Conservation (phyloP, 2,329 filamentous ascomycete genomes). For the Diaporthe longicolla region DNA sequence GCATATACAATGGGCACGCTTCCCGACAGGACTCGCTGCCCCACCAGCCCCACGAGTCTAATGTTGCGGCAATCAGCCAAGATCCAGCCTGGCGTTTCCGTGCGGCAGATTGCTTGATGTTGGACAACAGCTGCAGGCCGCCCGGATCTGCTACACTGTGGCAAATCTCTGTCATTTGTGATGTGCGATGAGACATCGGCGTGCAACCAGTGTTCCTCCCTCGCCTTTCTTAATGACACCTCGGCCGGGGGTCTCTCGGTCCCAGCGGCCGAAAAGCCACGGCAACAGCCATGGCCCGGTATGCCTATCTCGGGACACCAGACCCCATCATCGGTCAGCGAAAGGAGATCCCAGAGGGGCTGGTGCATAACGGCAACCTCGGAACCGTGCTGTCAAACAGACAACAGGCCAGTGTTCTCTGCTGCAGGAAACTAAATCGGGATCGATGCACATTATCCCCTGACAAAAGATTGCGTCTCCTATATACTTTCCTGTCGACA, state of each 20-base stretch:
- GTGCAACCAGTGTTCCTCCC: conserved; percentile 35
- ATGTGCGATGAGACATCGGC: conserved; percentile 40
- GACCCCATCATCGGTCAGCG: neutral
- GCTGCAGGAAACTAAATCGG: neutral
- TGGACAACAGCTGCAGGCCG: conserved; percentile 33
- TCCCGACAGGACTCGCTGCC: neutral
- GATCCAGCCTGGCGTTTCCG: conserved; percentile 7
- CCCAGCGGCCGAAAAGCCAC: conserved; percentile 3
- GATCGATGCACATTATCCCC: neutral
- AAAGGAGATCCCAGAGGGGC: neutral
- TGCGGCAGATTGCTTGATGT: conserved; percentile 29
- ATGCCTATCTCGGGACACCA: conserved; percentile 10
- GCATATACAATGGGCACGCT: conserved; percentile 12
- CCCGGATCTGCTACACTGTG: conserved; percentile 42
- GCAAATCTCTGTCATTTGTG: conserved; percentile 41
- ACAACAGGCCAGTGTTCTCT: neutral
- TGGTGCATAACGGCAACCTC: conserved; percentile 19
- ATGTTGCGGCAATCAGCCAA: neutral
- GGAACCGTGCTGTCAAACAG: conserved; percentile 6
- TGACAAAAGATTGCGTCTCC: neutral
- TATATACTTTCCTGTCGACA: neutral
- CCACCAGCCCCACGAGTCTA: neutral
- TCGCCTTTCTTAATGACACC: conserved; percentile 26
- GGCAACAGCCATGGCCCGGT: conserved; percentile 13
- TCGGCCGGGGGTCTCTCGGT: conserved; percentile 13